These are phyloP conservation scores for Cynara cardunculus DNA, from an alignment of 129 eudicot genomes.

Conservation along the genomic window DNA sequence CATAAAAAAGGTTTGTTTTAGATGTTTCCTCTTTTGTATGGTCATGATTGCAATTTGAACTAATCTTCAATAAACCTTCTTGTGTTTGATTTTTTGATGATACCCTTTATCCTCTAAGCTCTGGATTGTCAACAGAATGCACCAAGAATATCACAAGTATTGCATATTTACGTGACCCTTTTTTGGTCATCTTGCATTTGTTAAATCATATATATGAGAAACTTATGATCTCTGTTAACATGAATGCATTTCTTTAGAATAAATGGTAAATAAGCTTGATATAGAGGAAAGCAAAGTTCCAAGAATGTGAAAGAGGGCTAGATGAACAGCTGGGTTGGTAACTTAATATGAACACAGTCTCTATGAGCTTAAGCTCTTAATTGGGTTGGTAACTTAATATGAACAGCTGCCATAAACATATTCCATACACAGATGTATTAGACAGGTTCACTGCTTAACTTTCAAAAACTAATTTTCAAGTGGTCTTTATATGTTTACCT, in stretches of 20 bases:
- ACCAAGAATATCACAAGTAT: slow-evolving; percentile 78
- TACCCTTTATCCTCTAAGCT: slow-evolving; percentile 80
- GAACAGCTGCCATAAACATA: no score
- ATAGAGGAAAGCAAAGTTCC: slow-evolving; percentile 35
- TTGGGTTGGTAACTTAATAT: no score
- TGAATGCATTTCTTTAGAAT: not conserved
- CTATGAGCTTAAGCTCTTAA: no score
- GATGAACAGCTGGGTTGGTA: no score
- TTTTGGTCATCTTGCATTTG: not conserved
- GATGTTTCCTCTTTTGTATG: not conserved
- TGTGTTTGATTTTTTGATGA: slow-evolving; percentile 52
- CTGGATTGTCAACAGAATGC: slow-evolving; percentile 66
- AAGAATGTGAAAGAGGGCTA: no score
- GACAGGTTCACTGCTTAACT: no score
- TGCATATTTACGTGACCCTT: not conserved
- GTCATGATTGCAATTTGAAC: not conserved
- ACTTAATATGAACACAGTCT: no score
- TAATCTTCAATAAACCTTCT: not conserved
- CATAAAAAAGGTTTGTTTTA: no score
- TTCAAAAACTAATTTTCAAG: no score
- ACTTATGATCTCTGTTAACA: not conserved
- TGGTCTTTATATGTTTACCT: no score
- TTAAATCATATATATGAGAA: not conserved
- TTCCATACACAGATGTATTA: no score
- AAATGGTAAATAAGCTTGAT: slow-evolving; percentile 71